Evolutionary conservation across 164 flowering plant species (phyloP).

Genomic region (Umbellularia californica): DNA sequence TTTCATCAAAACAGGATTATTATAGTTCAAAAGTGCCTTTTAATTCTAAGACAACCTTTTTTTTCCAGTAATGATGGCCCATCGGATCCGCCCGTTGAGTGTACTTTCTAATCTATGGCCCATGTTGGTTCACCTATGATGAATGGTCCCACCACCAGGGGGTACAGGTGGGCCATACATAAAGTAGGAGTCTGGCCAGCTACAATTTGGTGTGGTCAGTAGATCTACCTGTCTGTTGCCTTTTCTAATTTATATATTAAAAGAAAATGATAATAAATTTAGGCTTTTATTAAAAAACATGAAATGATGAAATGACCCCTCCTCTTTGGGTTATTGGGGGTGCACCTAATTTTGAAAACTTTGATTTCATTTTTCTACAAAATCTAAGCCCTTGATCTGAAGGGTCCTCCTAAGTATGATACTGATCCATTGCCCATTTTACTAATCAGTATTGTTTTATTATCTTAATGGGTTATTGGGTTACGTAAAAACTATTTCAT

Average conservation of each 20-base stretch:
- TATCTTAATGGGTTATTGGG: no score
- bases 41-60: neutral
- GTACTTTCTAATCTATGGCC: neutral
- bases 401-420: no score
- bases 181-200: neutral
- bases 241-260: no score
- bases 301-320: neutral
- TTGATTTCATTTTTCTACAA: no score
- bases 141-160: neutral
- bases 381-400: no score
- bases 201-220: slow-evolving; percentile 1
- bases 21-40: neutral
- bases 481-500: no score
- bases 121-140: neutral
- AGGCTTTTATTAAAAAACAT: neutral
- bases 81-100: neutral
- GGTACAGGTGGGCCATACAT: neutral
- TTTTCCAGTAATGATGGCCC: neutral
- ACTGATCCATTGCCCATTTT: no score
- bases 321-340: no score
- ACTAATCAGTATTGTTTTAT: no score
- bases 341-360: no score
- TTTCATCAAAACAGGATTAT: no score
- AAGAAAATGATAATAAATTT: neutral
- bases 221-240: neutral